phyloP scores from a whole-genome alignment of 2,329 filamentous ascomycete genomes.

The Ophiocordyceps camponoti-floridani region DNA sequence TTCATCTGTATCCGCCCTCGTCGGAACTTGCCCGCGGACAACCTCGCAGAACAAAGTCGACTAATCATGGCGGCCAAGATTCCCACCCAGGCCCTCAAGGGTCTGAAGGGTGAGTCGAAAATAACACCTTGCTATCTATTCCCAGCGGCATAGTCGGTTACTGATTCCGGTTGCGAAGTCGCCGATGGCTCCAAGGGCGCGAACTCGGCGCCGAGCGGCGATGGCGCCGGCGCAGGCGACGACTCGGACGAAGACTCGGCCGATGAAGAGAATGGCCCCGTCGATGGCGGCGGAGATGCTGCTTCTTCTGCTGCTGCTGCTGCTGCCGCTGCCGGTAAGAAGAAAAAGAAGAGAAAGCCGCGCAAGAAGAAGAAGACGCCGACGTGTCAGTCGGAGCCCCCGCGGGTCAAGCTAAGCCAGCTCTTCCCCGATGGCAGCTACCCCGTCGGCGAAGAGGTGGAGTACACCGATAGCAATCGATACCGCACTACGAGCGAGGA shows the following conservation, averaged over 20 bases:
- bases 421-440: slow-evolving; percentile 58
- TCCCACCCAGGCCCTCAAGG: slow-evolving; percentile 23
- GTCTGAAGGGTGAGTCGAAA: slow-evolving; percentile 18
- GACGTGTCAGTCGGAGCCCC: slow-evolving; percentile 57
- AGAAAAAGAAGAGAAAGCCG: slow-evolving; percentile 62
- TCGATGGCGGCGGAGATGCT: slow-evolving; percentile 12
- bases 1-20: not conserved
- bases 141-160: too few relatives aligned
- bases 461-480: slow-evolving; percentile 60
- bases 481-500: slow-evolving; percentile 70
- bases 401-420: slow-evolving; percentile 50
- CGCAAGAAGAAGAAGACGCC: slow-evolving; percentile 65
- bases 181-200: slow-evolving; percentile 19
- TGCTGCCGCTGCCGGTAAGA: slow-evolving; percentile 18
- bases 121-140: too few relatives aligned
- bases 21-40: not conserved
- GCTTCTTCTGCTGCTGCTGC: slow-evolving; percentile 11
- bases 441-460: slow-evolving; percentile 59
- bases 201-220: slow-evolving; percentile 19
- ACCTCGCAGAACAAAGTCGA: not conserved
- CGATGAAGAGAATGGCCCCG: slow-evolving; percentile 26
- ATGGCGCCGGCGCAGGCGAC: slow-evolving; percentile 19
- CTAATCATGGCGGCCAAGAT: slow-evolving; percentile 23
- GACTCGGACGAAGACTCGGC: slow-evolving; percentile 23
- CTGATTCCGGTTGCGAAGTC: slow-evolving; percentile 11